A percentile compares a stretch with the other conserved stretches of the same genome.
phyloP scores from a whole-genome alignment of 2,329 filamentous ascomycete species.

The Alternaria atra region DNA sequence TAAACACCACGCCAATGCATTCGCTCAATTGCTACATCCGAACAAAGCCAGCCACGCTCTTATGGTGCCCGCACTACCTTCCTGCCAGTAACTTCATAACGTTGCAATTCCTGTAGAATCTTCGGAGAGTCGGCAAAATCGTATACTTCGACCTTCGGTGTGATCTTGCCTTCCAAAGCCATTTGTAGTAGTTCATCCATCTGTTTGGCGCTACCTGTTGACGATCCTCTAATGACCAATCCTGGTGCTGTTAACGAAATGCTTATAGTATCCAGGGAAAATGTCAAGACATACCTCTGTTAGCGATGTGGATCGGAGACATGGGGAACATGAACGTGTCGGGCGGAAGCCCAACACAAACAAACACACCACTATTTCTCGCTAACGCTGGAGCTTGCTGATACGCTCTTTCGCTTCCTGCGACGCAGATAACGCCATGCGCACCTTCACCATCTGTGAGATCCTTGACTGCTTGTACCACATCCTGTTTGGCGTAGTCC shows the following conservation, averaged over 20 bases:
- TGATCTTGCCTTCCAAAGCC: conserved; percentile 55
- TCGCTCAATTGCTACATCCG: background rate
- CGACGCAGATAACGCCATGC: conserved; percentile 58
- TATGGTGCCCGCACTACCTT: conserved; percentile 47
- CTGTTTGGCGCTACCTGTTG: conserved; percentile 55
- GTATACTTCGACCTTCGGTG: conserved; percentile 49
- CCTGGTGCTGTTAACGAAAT: conserved; percentile 30
- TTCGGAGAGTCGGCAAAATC: conserved; percentile 48
- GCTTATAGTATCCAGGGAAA: background rate
- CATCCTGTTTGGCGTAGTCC: conserved; percentile 72
- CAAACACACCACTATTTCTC: conserved; percentile 57
- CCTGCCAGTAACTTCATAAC: conserved; percentile 48
- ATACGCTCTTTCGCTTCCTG: conserved; percentile 57
- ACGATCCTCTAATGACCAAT: conserved; percentile 57
- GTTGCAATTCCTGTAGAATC: conserved; percentile 46
- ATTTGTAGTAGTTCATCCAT: conserved; percentile 58
- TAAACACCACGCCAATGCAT: conserved; percentile 1
- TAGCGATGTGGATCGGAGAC: conserved; percentile 58
- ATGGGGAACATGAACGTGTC: conserved; percentile 56
- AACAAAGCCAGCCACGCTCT: background rate
- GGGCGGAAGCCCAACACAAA: conserved; percentile 59
- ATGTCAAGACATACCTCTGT: conserved; percentile 46
- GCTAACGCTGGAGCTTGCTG: conserved; percentile 55
- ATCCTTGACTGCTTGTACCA: conserved; percentile 51
- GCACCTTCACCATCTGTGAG: conserved; percentile 56